phyloP scores from a whole-genome alignment of 768 basidiomycete species.

The Pleurotus ostreatus region DNA sequence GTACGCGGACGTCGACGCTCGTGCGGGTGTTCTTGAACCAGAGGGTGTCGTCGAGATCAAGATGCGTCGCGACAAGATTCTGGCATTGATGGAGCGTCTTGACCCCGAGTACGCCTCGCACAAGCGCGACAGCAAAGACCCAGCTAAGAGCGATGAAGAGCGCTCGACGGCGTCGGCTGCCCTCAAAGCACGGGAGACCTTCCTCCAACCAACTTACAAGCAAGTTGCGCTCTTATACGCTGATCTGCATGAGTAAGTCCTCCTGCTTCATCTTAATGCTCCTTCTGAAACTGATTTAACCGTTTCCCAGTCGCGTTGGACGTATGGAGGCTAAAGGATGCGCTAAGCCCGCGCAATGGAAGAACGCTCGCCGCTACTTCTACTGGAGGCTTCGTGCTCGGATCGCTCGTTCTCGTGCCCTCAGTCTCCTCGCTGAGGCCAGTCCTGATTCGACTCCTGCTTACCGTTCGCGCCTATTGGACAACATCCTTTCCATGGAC shows the following conservation, averaged over 20 bases:
- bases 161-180: constrained; percentile 65
- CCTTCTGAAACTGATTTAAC: constrained; percentile 9
- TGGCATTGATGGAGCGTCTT: constrained; percentile 88
- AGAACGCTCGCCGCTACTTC: constrained; percentile 83
- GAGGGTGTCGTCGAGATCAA: constrained; percentile 98
- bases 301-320: constrained; percentile 68
- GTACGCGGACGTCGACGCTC: constrained; percentile 95
- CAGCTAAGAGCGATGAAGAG: constrained; percentile 69
- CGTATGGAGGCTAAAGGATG: constrained; percentile 99
- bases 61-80: constrained; percentile 92
- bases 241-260: constrained; percentile 89
- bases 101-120: constrained; percentile 78
- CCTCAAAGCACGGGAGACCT: constrained; percentile 70
- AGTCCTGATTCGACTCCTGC: constrained; percentile 67
- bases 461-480: constrained; percentile 61
- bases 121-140: constrained; percentile 78
- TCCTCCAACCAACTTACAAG: constrained; percentile 87
- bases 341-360: constrained; percentile 84
- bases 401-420: constrained; percentile 61
- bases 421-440: constrained; percentile 61
- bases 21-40: constrained; percentile 94
- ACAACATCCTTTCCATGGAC: constrained; percentile 55
- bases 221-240: constrained; percentile 93
- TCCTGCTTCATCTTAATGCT: background rate
- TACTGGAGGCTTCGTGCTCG: constrained; percentile 93